A percentile compares a stretch with the other conserved stretches of the same genome.
phyloP scores from a whole-genome alignment of 2,329 filamentous ascomycete genomes.

The Shiraia bambusicola region DNA sequence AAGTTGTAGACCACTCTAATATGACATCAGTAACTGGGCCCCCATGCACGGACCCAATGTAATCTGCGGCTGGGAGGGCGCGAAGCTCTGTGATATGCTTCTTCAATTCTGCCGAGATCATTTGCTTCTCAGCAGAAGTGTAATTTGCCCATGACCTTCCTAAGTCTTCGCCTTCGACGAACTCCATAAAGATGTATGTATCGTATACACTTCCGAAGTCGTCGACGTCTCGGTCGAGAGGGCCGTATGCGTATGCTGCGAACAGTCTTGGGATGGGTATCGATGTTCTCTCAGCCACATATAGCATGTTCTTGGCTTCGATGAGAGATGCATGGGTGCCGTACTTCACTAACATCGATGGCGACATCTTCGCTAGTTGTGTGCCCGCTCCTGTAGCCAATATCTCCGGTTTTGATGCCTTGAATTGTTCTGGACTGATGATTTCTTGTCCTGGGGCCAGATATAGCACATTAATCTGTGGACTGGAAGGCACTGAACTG shows the following conservation, averaged over 20 bases:
- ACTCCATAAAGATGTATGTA: constrained; percentile 23
- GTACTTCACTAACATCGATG: constrained; percentile 16
- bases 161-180: constrained; percentile 17
- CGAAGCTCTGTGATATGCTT: constrained; percentile 19
- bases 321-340: constrained; percentile 21
- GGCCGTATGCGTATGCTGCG: constrained; percentile 21
- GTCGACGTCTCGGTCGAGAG: constrained; percentile 11
- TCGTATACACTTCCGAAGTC: constrained; percentile 15
- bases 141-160: constrained; percentile 14
- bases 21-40: constrained; percentile 24
- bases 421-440: constrained; percentile 18
- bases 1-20: constrained; percentile 22
- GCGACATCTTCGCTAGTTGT: constrained; percentile 13
- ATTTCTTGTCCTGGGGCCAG: constrained; percentile 15
- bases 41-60: constrained; percentile 19
- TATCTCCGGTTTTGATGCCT: constrained; percentile 11
- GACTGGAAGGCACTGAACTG: constrained; percentile 15
- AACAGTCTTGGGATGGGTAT: constrained; percentile 20
- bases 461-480: constrained; percentile 17
- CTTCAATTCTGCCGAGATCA: constrained; percentile 16
- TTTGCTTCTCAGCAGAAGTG: constrained; percentile 16
- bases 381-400: constrained; percentile 4
- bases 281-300: constrained; percentile 18
- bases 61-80: constrained; percentile 13
- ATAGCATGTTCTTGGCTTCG: constrained; percentile 20